Evolutionary conservation across 2,329 filamentous ascomycete genomes (phyloP), one percentile per base, ranked within the genome.

Genomic region (Penicillium sp.): DNA sequence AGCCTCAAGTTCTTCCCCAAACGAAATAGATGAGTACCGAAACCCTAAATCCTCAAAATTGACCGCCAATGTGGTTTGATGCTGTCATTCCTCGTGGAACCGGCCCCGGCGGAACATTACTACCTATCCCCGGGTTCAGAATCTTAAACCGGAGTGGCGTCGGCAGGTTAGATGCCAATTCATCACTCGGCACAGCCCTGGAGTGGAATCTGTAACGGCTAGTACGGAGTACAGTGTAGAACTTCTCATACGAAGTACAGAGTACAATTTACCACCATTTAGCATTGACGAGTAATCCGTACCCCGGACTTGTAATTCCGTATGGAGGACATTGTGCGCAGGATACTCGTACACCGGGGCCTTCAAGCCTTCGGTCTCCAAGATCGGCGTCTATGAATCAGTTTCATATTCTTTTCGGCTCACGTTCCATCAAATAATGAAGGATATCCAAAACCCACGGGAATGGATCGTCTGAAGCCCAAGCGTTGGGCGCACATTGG

Each of bases 401-500:
- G 57, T 62, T 67, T 65, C 65, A 63, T 59, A 50, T 61, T 53
- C 50, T 57, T 54, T 61, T 55, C 44, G 55, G 50, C 46, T 50
- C 48, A 48, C 54, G 52, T 57, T 59, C 61, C 58, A 54, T 63
- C 64, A 64, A 63, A 62, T 63, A 48, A 54, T 53, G 54, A 46
- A 45, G 32, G 27, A 56, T 43, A 56, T 60, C 43, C 60, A 65
- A 63, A 44, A n/a, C 50, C 57, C 59, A 58, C 55, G 55, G 60
- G 57, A 65, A 68, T 67, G 63, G 67, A 67, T 70, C 67, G 52
- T 56, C 64, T 56, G 59, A 45, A 53, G 50, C 57, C 55, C 60
- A 58, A 62, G 58, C 62, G 53, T 55, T 53, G 55, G 52, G 50
- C 49, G 47, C 55, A 48, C 50, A 59, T 55, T 58, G 54, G 55